A percentile compares a stretch with the other conserved stretches of the same genome.
phyloP scores from a whole-genome alignment of 768 basidiomycete species.

The Tricholoma matsutake region DNA sequence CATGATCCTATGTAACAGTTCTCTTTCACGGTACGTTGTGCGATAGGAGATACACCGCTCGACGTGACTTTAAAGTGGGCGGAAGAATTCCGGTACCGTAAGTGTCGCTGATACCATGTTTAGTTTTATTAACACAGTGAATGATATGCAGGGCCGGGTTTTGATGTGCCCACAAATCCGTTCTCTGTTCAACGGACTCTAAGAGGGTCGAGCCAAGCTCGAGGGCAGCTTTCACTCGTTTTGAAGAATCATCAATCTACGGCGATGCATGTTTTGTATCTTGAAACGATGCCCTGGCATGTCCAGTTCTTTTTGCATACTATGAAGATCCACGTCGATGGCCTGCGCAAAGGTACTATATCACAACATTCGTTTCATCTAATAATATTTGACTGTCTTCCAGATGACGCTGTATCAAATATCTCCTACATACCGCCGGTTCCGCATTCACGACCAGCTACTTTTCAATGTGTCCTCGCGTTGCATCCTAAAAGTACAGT shows the following conservation, averaged over 20 bases:
- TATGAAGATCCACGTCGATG: slow-evolving; percentile 49
- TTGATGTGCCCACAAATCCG: slow-evolving; percentile 42
- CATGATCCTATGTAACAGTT: not conserved
- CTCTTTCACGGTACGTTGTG: slow-evolving; percentile 11
- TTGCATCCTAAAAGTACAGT: slow-evolving; percentile 70
- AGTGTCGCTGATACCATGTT: slow-evolving; percentile 18
- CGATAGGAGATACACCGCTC: slow-evolving; percentile 42
- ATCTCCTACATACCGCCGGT: slow-evolving; percentile 66
- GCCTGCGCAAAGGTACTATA: slow-evolving; percentile 41
- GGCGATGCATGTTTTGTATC: slow-evolving; percentile 56
- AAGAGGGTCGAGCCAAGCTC: slow-evolving; percentile 70
- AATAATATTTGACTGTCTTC: slow-evolving; percentile 1
- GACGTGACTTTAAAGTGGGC: slow-evolving; percentile 59
- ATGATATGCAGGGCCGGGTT: slow-evolving; percentile 31
- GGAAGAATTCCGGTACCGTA: slow-evolving; percentile 62
- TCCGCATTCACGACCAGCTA: slow-evolving; percentile 72
- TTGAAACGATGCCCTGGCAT: slow-evolving; percentile 94
- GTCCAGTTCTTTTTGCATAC: slow-evolving; percentile 88
- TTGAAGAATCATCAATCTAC: slow-evolving; percentile 57
- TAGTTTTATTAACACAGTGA: not conserved
- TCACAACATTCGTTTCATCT: not conserved
- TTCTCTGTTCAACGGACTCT: slow-evolving; percentile 69
- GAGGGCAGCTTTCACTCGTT: slow-evolving; percentile 65
- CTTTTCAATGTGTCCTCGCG: slow-evolving; percentile 65
- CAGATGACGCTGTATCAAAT: slow-evolving; percentile 63